Evolutionary conservation across 305 asterid genomes (phyloP).

Genomic region (Salvia sclarea): DNA sequence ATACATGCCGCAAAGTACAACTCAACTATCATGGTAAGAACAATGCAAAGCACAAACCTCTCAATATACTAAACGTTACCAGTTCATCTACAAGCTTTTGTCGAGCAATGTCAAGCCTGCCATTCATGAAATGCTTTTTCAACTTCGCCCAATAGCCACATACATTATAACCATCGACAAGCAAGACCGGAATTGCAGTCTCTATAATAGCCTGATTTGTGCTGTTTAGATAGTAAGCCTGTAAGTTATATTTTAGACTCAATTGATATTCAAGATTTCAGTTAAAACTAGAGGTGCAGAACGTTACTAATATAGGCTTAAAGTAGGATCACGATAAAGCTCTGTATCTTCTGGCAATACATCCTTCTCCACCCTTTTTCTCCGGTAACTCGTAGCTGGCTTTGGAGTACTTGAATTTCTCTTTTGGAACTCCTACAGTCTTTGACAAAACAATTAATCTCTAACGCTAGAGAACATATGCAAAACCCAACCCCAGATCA

Average conservation of each 20-base stretch:
- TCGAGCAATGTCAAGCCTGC: slow-evolving; percentile 88
- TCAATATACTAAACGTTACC: slow-evolving; percentile 68
- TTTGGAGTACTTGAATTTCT: slow-evolving; percentile 59
- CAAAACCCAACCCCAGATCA: background rate
- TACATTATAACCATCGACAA: slow-evolving; percentile 95
- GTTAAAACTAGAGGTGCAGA: slow-evolving; percentile 36
- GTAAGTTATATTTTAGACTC: slow-evolving; percentile 13
- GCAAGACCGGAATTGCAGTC: slow-evolving; percentile 79
- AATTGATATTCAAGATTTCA: slow-evolving; percentile 12
- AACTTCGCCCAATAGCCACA: slow-evolving; percentile 97
- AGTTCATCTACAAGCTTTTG: slow-evolving; percentile 95
- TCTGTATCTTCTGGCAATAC: slow-evolving; percentile 75
- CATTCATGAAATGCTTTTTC: slow-evolving; percentile 83
- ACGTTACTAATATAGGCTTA: slow-evolving; percentile 71
- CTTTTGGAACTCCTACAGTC: slow-evolving; percentile 66
- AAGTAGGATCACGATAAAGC: slow-evolving; percentile 78
- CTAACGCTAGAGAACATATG: slow-evolving; percentile 9
- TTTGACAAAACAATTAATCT: slow-evolving; percentile 20
- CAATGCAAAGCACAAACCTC: slow-evolving; percentile 62
- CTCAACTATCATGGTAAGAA: slow-evolving; percentile 19
- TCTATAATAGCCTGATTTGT: slow-evolving; percentile 75
- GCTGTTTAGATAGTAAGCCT: slow-evolving; percentile 47
- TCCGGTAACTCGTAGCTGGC: slow-evolving; percentile 90
- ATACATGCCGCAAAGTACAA: background rate
- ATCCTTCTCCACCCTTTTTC: slow-evolving; percentile 82